phyloP scores from a whole-genome alignment of 371 early-diverging fungal genomes.

The Mucor saturninus region DNA sequence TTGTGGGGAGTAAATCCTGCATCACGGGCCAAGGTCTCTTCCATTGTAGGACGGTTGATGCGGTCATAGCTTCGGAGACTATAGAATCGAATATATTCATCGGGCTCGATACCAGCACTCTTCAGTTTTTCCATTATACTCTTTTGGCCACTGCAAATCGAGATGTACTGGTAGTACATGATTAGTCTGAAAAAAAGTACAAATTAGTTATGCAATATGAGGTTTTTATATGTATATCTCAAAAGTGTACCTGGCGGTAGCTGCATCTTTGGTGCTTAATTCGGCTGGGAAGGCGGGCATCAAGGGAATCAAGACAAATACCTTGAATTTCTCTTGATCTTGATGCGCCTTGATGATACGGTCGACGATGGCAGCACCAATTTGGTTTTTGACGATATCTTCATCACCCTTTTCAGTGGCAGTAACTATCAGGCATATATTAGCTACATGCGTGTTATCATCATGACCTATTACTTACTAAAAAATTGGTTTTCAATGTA shows the following conservation, averaged over 20 bases:
- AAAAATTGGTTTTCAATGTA: constrained; percentile 98
- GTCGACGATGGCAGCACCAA: constrained; percentile 79
- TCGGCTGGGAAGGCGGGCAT: constrained; percentile 93
- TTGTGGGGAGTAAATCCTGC: constrained; percentile 39
- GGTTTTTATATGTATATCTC: not conserved
- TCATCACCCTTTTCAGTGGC: constrained; percentile 54
- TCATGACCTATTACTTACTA: constrained; percentile 51
- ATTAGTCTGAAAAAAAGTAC: constrained; percentile 57
- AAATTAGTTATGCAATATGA: not conserved
- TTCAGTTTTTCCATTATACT: constrained; percentile 63
- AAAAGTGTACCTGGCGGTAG: constrained; percentile 60
- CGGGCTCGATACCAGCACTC: constrained; percentile 56
- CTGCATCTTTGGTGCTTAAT: constrained; percentile 75
- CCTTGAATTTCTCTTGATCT: constrained; percentile 72
- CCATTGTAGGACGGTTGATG: constrained; percentile 42
- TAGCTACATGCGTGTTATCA: not conserved
- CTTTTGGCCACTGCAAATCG: constrained; percentile 72
- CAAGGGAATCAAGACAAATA: constrained; percentile 88
- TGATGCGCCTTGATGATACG: constrained; percentile 79
- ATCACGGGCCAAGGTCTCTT: constrained; percentile 45
- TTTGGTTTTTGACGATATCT: constrained; percentile 70
- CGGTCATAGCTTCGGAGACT: constrained; percentile 72
- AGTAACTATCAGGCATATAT: constrained; percentile 52
- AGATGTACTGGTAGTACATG: constrained; percentile 76
- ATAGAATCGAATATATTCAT: constrained; percentile 74